phyloP scores from a whole-genome alignment of 371 early-diverging fungal species.

The Mortierella polycephala region DNA sequence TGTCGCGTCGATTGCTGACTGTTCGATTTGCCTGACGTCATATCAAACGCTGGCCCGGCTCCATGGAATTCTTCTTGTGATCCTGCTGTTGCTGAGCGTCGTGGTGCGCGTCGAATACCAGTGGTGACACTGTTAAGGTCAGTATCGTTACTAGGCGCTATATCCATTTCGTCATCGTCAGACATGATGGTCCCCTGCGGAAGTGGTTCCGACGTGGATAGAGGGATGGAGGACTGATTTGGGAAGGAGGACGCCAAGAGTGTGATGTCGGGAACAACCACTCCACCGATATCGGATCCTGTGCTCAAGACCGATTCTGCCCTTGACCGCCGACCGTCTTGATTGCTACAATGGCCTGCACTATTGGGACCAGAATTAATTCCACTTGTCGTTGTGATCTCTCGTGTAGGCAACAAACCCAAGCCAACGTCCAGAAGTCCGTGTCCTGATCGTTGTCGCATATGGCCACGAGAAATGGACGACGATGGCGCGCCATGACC shows the following conservation, averaged over 20 bases:
- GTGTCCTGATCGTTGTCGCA: slow-evolving; percentile 35
- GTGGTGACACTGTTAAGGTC: neutral
- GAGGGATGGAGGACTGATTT: slow-evolving; percentile 10
- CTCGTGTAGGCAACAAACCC: slow-evolving; percentile 21
- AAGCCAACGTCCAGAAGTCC: slow-evolving; percentile 37
- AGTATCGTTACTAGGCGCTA: neutral
- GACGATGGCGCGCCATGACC: neutral
- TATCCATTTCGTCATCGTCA: slow-evolving; percentile 4
- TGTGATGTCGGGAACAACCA: slow-evolving; percentile 46
- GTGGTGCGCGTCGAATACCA: slow-evolving; percentile 17
- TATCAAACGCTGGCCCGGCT: slow-evolving; percentile 25
- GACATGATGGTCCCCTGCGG: neutral
- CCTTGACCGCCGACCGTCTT: slow-evolving; percentile 41
- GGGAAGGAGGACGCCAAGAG: slow-evolving; percentile 49
- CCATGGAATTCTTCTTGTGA: slow-evolving; percentile 22
- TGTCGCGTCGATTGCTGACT: slow-evolving; percentile 5
- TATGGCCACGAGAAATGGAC: slow-evolving; percentile 21
- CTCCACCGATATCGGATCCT: slow-evolving; percentile 50
- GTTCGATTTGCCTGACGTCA: slow-evolving; percentile 8
- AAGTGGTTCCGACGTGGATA: slow-evolving; percentile 31
- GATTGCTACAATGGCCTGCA: slow-evolving; percentile 29
- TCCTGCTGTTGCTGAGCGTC: slow-evolving; percentile 32
- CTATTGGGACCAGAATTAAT: slow-evolving; percentile 38
- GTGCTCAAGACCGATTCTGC: slow-evolving; percentile 49
- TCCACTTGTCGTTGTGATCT: slow-evolving; percentile 14